Base-by-base conservation (phyloP, 768 basidiomycete species). In the Mycena maculata region DNA sequence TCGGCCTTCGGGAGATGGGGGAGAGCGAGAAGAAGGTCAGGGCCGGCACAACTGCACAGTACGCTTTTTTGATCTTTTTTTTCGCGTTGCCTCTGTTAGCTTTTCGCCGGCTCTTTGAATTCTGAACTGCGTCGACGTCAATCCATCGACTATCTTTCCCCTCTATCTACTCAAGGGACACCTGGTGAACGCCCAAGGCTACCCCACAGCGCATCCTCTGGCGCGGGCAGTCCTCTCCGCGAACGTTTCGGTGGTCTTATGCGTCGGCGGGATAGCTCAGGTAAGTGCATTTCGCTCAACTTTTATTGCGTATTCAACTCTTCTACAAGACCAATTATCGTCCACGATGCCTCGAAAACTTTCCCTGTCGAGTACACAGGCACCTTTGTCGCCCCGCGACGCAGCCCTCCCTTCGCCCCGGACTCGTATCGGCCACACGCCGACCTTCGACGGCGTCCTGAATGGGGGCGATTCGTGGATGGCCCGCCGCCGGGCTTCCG, bases 21-120 rank as follows among this genome's bases (percentile, higher is more conserved):
- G 94, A 95, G 57, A 81, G 82, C 23, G 95, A 97, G 84, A 94
- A 91, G 83, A 96, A 95, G 92, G 95, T 95, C 73, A 73, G 85
- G 76, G 63, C 23, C 44, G 55, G 22, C 56, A 45, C 65, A 45
- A 54, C 53, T 73, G 27, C 57, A 38, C 54, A 54, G 55, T 69
- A 63, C 27, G 69, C 53, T 65, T 41, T 70, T 65, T 73, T 70
- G 65, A 64, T 68, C 53, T 66, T 67, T 69, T 53, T 55, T 72
- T 77, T 57, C 63, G 68, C 57, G 44, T 65, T 65, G 59, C 52
- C 58, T 65, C 65, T 64, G 75, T 44, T 75, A 95, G 94, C 87
- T 96, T 73, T 94, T 95, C 76, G 82, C 92, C 70, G 90, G 92
- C 48, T 82, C 91, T 60, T 84, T 96, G 72, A 96, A 96, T 81